A percentile compares a stretch with the other conserved stretches of the same genome.
phyloP scores from a whole-genome alignment of 352 stramenopile species.

The Globisporangium spinosum region DNA sequence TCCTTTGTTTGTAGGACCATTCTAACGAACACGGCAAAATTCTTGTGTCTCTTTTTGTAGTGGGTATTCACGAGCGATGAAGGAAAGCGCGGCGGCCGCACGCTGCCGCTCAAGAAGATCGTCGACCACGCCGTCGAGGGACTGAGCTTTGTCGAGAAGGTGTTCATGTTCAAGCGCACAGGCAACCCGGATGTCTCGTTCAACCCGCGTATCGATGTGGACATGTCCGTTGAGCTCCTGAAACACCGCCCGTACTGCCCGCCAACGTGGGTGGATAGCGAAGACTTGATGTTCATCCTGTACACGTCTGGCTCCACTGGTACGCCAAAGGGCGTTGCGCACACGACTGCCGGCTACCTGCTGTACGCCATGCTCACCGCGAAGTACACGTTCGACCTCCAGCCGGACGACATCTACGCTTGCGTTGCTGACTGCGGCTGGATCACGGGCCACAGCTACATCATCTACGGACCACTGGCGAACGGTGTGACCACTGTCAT shows the following conservation, averaged over 20 bases:
- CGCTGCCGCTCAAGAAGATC: slow-evolving; percentile 94
- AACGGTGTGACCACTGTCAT: slow-evolving; percentile 98
- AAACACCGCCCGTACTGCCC: slow-evolving; percentile 93
- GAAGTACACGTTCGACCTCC: slow-evolving; percentile 93
- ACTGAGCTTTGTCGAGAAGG: slow-evolving; percentile 88
- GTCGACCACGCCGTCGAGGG: slow-evolving; percentile 91
- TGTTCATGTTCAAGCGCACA: slow-evolving; percentile 94
- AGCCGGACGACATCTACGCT: slow-evolving; percentile 91
- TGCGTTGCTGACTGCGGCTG: slow-evolving; percentile 95
- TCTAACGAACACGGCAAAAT: not conserved
- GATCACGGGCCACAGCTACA: slow-evolving; percentile 97
- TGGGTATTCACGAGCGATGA: slow-evolving; percentile 95
- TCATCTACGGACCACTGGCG: slow-evolving; percentile 95
- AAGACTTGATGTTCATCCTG: slow-evolving; percentile 96
- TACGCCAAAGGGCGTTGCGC: slow-evolving; percentile 93
- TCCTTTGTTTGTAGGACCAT: not conserved
- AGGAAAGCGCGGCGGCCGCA: slow-evolving; percentile 91
- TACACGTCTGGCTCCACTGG: slow-evolving; percentile 98
- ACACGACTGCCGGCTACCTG: slow-evolving; percentile 95
- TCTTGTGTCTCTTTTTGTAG: slow-evolving; percentile 16
- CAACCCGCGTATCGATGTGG: slow-evolving; percentile 86
- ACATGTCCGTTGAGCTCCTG: slow-evolving; percentile 90
- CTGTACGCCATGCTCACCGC: slow-evolving; percentile 93
- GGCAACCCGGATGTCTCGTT: slow-evolving; percentile 68
- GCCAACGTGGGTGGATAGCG: slow-evolving; percentile 94